phyloP scores from a whole-genome alignment of 345 rosid genomes.

The Zanthoxylum bungeanum region DNA sequence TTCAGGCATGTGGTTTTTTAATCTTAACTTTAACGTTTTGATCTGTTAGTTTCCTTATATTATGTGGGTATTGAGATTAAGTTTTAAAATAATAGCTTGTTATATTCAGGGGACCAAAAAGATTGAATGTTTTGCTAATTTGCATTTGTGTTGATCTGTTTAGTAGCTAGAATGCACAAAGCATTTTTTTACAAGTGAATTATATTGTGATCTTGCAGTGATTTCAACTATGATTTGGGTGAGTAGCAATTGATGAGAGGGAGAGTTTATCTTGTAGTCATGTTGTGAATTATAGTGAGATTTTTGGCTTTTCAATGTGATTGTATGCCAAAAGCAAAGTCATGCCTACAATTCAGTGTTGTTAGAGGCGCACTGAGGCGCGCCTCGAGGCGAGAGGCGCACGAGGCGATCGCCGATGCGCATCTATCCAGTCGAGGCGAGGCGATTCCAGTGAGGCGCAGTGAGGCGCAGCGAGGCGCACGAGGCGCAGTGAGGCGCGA shows the following conservation, averaged over 20 bases:
- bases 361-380: too few species aligned
- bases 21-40: too few species aligned
- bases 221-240: not conserved
- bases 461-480: too few species aligned
- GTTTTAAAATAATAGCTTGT: not conserved
- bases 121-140: not conserved
- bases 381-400: too few species aligned
- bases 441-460: too few species aligned
- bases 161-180: too few species aligned
- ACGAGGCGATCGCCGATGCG: too few species aligned
- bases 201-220: not conserved
- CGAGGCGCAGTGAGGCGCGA: too few species aligned
- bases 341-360: too few species aligned
- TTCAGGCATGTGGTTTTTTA: not conserved
- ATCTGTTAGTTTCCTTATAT: slow-evolving; percentile 21
- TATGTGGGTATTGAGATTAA: not conserved
- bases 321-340: not conserved
- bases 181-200: not conserved
- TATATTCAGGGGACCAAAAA: not conserved
- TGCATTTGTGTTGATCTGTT: not conserved
- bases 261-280: not conserved
- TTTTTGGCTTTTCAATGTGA: not conserved
- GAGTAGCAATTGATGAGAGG: not conserved
- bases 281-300: not conserved
- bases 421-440: too few species aligned